Conservation (phyloP, 768 basidiomycete genomes). For the Agrocybe pediades region DNA sequence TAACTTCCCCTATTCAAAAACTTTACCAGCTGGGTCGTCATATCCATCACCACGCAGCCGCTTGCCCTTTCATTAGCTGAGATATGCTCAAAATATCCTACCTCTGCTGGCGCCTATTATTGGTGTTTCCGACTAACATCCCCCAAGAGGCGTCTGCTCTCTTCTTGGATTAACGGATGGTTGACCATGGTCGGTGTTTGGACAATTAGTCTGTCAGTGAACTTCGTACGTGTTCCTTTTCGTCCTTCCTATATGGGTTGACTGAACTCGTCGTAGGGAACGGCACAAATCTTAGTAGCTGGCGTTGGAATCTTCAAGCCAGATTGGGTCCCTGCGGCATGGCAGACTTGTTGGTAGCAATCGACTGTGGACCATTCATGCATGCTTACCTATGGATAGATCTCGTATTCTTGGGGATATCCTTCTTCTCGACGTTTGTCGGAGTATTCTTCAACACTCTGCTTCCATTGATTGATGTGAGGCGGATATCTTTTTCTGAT, state of each 20-base stretch:
- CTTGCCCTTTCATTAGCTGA: constrained; percentile 59
- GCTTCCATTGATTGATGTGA: constrained; percentile 51
- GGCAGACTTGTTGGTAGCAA: constrained; percentile 53
- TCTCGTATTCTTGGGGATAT: constrained; percentile 58
- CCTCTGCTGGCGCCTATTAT: constrained; percentile 64
- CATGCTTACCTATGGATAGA: constrained; percentile 30
- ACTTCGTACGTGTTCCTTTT: constrained; percentile 43
- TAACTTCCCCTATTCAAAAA: neutral
- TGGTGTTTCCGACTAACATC: constrained; percentile 67
- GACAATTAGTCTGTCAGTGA: constrained; percentile 67
- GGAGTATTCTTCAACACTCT: constrained; percentile 58
- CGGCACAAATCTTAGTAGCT: constrained; percentile 60
- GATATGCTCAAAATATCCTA: constrained; percentile 62
- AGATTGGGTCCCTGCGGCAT: constrained; percentile 56
- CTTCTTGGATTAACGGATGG: constrained; percentile 73
- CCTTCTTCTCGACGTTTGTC: constrained; percentile 45
- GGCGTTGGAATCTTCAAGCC: constrained; percentile 60
- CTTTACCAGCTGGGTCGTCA: constrained; percentile 46
- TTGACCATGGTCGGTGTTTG: constrained; percentile 68
- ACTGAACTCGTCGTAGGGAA: constrained; percentile 37
- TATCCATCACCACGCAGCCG: constrained; percentile 47
- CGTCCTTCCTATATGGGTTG: neutral
- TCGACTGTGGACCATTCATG: neutral
- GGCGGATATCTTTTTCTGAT: constrained; percentile 3
- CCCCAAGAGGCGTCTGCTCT: constrained; percentile 48